phyloP scores from a whole-genome alignment of 192 early-diverging fungal species.

The Coemansia sp. region DNA sequence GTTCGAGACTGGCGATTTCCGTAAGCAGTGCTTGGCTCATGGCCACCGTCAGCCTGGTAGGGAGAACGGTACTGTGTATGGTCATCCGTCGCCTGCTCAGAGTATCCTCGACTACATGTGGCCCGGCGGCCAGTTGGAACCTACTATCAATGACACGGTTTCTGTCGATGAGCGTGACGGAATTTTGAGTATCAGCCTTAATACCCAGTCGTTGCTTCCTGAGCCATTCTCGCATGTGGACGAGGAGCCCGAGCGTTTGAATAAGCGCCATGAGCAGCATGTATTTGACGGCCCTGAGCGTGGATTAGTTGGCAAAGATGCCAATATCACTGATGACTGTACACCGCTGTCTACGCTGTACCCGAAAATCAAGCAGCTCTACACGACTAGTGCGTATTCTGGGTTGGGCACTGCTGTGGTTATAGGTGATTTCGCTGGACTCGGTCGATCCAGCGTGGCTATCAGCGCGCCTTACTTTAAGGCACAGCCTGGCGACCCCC shows the following conservation, averaged over 20 bases:
- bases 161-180: constrained; percentile 11
- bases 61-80: too few relatives aligned
- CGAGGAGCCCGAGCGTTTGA: not conserved
- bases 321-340: constrained; percentile 10
- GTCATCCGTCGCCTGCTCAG: constrained; percentile 1
- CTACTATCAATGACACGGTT: constrained; percentile 22
- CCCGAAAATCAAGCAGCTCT: constrained; percentile 48
- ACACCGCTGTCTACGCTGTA: constrained; percentile 47
- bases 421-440: constrained; percentile 72
- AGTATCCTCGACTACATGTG: constrained; percentile 12
- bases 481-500: not conserved
- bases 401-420: constrained; percentile 67
- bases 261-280: constrained; percentile 11
- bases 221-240: not conserved
- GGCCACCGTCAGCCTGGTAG: constrained; percentile 7
- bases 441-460: constrained; percentile 61
- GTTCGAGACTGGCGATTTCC: constrained; percentile 43
- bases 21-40: constrained; percentile 28
- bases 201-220: not conserved
- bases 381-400: constrained; percentile 57
- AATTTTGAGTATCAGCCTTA: constrained; percentile 16
- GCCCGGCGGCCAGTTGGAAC: not conserved
- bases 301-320: not conserved
- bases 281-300: constrained; percentile 10
- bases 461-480: constrained; percentile 66